Evolutionary conservation across 2,329 filamentous ascomycete species (phyloP).

Genomic region (Botrytis pseudocinerea): DNA sequence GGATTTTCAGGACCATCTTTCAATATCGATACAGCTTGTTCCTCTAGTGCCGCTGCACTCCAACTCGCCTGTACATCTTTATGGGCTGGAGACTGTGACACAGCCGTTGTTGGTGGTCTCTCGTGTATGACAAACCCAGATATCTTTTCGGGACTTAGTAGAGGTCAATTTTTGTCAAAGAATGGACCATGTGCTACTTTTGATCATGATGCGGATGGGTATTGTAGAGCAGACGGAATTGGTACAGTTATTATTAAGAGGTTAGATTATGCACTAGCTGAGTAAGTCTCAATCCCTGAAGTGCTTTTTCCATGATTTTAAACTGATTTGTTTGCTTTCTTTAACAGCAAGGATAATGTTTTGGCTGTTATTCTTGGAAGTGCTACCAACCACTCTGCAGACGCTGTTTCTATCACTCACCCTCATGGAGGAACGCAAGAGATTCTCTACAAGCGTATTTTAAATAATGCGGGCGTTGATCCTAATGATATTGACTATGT

Average conservation of each 20-base stretch:
- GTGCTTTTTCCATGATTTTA: background rate
- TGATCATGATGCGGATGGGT: constrained; percentile 52
- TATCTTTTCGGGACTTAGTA: constrained; percentile 39
- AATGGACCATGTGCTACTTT: constrained; percentile 52
- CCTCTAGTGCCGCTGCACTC: constrained; percentile 44
- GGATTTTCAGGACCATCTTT: constrained; percentile 47
- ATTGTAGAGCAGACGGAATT: constrained; percentile 54
- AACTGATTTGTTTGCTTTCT: background rate
- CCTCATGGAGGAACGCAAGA: constrained; percentile 78
- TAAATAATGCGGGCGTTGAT: constrained; percentile 72
- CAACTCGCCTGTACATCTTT: constrained; percentile 39
- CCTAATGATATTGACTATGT: constrained; percentile 78
- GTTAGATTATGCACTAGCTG: constrained; percentile 49
- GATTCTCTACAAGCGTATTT: constrained; percentile 67
- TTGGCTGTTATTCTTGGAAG: constrained; percentile 63
- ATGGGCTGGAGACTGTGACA: constrained; percentile 39
- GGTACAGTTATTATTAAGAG: constrained; percentile 53
- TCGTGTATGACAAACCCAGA: constrained; percentile 39
- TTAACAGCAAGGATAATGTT: constrained; percentile 50
- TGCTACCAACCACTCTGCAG: constrained; percentile 78
- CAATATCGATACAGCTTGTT: constrained; percentile 47
- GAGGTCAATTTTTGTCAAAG: constrained; percentile 40
- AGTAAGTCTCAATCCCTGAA: constrained; percentile 11
- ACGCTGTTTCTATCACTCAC: constrained; percentile 80
- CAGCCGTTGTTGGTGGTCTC: constrained; percentile 39